A percentile compares a stretch with the other conserved stretches of the same genome.
Conservation (phyloP, 1,284 basidiomycete species). For the Vanrija sp. region DNA sequence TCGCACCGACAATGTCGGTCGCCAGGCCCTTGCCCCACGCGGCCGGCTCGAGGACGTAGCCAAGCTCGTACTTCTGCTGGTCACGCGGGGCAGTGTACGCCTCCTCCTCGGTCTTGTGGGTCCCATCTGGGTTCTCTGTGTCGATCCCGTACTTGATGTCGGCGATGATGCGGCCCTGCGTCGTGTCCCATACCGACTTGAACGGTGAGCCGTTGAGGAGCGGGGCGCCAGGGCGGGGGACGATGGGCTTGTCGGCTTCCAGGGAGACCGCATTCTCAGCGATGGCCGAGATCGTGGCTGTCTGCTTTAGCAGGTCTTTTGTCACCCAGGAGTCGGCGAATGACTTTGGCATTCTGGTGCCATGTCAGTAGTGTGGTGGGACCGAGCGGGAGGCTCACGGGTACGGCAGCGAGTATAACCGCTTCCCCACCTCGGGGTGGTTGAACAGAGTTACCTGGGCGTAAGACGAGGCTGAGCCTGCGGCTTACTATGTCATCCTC, state of each 20-base stretch:
- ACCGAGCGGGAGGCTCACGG: constrained; percentile 14
- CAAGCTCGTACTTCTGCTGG: constrained; percentile 15
- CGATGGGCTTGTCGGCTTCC: neutral
- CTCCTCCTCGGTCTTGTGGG: neutral
- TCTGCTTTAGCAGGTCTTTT: neutral
- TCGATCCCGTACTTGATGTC: constrained; percentile 10
- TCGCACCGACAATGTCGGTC: constrained; percentile 5
- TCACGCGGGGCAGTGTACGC: constrained; percentile 1
- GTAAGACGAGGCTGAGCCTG: neutral
- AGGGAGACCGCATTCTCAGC: neutral
- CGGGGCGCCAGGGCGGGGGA: neutral
- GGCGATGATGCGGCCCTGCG: constrained; percentile 11
- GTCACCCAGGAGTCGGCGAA: constrained; percentile 12
- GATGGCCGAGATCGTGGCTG: neutral
- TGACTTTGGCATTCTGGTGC: constrained; percentile 10
- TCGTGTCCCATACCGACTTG: constrained; percentile 9
- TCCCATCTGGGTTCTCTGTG: neutral
- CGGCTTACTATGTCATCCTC: constrained; percentile 16
- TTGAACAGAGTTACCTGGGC: constrained; percentile 22
- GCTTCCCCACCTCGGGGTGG: constrained; percentile 14
- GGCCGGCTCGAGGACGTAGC: constrained; percentile 17
- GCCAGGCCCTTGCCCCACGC: constrained; percentile 15
- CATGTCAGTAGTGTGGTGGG: neutral
- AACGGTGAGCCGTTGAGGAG: constrained; percentile 15
- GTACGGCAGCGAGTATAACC: constrained; percentile 21